phyloP scores from a whole-genome alignment of 768 basidiomycete genomes.

The Mycena pura region DNA sequence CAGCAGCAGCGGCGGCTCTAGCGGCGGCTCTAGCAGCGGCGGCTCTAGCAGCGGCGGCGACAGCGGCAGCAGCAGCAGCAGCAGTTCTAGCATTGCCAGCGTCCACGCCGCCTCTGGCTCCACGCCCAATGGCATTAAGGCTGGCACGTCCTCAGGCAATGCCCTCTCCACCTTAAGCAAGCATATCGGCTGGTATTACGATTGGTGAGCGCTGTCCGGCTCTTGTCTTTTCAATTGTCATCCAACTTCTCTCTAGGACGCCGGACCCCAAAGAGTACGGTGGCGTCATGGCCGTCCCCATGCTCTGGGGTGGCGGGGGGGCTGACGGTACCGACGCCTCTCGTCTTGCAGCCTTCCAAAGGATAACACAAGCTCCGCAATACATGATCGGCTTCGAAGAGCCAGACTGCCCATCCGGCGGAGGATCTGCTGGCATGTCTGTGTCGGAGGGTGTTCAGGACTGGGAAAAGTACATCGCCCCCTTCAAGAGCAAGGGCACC shows the following conservation, averaged over 20 bases:
- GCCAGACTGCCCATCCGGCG: slow-evolving; percentile 52
- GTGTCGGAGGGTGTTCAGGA: slow-evolving; percentile 47
- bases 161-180: slow-evolving; percentile 45
- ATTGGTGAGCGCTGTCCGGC: slow-evolving; percentile 42
- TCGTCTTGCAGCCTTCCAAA: slow-evolving; percentile 45
- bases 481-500: slow-evolving; percentile 47
- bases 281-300: slow-evolving; percentile 49
- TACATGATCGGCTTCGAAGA: slow-evolving; percentile 56
- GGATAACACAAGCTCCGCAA: slow-evolving; percentile 39
- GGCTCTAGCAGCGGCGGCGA: neutral
- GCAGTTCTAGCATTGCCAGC: slow-evolving; percentile 1
- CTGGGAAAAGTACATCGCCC: slow-evolving; percentile 50
- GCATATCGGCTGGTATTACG: slow-evolving; percentile 59
- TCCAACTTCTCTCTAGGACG: slow-evolving; percentile 33
- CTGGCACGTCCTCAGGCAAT: slow-evolving; percentile 54
- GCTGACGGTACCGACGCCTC: slow-evolving; percentile 46
- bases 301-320: slow-evolving; percentile 55
- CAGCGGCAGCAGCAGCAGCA: neutral
- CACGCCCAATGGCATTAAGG: slow-evolving; percentile 52
- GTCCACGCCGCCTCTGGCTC: slow-evolving; percentile 30
- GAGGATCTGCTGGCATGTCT: slow-evolving; percentile 52
- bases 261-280: slow-evolving; percentile 48
- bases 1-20: neutral
- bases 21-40: neutral
- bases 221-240: too few species aligned